Evolutionary conservation across 768 basidiomycete genomes (phyloP), one percentile per base, ranked within the genome.

Genomic region (Tricholomella constricta): DNA sequence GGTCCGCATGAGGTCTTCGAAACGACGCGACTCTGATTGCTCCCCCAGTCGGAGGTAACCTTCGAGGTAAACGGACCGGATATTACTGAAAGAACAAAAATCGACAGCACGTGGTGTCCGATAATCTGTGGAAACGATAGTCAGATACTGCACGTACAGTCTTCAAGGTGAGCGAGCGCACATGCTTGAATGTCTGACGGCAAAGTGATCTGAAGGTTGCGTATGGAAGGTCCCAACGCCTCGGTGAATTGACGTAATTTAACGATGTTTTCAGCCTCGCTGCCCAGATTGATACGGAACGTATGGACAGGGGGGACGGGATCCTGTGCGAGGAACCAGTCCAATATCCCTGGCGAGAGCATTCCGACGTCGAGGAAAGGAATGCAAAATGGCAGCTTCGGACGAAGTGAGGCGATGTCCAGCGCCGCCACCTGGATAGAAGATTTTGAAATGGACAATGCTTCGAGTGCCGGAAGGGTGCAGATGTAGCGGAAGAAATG

Each of bases 401-500:
- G 52, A 2, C 54, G 59, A n/a, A 60, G 53, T 3, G 49, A 42
- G 14, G 45, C 53, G 31, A 57, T 35, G 43, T 62, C 59, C 8
- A 31, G 3, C 9, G 47, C 43, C 8, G 48, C 44, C 14, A 54
- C 37, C 22, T 62, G 54, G 49, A 64, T 63, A 31, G 51, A 62
- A 37, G 66, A 59, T 37, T 60, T 56, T n/a, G 65, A 65, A 27
- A 71, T 64, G 6, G 68, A 64, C 10, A 72, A 52, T 6, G 51
- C 58, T 44, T 65, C 58, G 2, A 71, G 61, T 12, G 57, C 48
- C 1, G 65, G 66, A 9, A 70, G 56, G n/a, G 65, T 62, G 10
- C 65, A 63, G 37, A 69, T 52, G 48, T 66, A 67, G 17, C 48
- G 54, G 48, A 71, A 65, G 52, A 71, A 65, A 6, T 53, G 41